phyloP scores from a whole-genome alignment of 768 basidiomycete species.

The Boletus bicolor region DNA sequence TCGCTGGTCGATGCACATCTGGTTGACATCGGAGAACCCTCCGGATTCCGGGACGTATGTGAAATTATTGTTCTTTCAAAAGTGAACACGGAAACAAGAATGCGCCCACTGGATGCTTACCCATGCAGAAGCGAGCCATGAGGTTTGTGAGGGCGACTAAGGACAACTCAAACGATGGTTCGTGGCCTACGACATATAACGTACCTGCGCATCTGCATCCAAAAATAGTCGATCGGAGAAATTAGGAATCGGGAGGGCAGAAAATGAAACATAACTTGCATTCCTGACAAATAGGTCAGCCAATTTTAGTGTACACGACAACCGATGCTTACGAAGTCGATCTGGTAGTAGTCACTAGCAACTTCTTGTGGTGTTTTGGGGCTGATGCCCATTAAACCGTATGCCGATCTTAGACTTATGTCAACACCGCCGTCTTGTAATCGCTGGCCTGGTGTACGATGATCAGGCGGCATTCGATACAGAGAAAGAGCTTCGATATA shows the following conservation, averaged over 20 bases:
- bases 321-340: slow-evolving; percentile 31
- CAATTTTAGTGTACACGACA: neutral
- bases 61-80: slow-evolving; percentile 54
- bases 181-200: neutral
- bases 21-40: slow-evolving; percentile 55
- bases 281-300: slow-evolving; percentile 22
- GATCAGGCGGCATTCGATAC: slow-evolving; percentile 44
- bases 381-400: slow-evolving; percentile 46
- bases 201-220: slow-evolving; percentile 27
- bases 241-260: slow-evolving; percentile 1
- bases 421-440: slow-evolving; percentile 41
- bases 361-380: slow-evolving; percentile 43
- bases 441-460: slow-evolving; percentile 4
- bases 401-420: slow-evolving; percentile 50
- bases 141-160: slow-evolving; percentile 59
- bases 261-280: slow-evolving; percentile 16
- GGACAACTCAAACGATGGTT: slow-evolving; percentile 32
- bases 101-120: slow-evolving; percentile 29
- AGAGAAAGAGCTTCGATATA: slow-evolving; percentile 26
- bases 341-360: slow-evolving; percentile 57
- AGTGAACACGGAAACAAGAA: neutral
- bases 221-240: neutral
- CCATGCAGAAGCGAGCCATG: slow-evolving; percentile 61
- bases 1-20: slow-evolving; percentile 57
- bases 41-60: slow-evolving; percentile 51